Percentiles rank a stretch among this genome's conserved stretches.
These are phyloP conservation scores for Monosporozyma aerobia DNA, from an alignment of 805 yeast species.

Conservation along the genomic window DNA sequence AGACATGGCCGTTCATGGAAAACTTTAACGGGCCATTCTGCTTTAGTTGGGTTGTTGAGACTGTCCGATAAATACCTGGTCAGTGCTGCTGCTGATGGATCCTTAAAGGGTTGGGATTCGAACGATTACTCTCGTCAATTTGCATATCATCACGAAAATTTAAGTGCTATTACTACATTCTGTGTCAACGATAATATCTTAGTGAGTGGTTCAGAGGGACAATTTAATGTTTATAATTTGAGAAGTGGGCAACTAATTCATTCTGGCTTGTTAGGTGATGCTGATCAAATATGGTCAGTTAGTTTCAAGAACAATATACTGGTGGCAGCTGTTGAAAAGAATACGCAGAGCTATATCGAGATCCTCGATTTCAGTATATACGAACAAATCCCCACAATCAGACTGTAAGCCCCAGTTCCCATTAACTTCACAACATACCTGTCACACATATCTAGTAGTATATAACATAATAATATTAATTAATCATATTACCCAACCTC, in stretches of 20 bases:
- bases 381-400: conserved; percentile 4
- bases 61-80: conserved; percentile 69
- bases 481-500: neutral
- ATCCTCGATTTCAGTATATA: conserved; percentile 63
- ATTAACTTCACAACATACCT: neutral
- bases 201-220: conserved; percentile 82
- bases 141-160: conserved; percentile 65
- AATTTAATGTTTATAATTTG: conserved; percentile 82
- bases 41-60: conserved; percentile 79
- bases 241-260: conserved; percentile 66
- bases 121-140: conserved; percentile 55
- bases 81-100: conserved; percentile 93
- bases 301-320: conserved; percentile 75
- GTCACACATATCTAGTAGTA: neutral
- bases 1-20: conserved; percentile 34
- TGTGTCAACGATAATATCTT: conserved; percentile 78
- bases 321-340: conserved; percentile 82
- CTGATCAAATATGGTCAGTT: conserved; percentile 93
- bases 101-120: conserved; percentile 90
- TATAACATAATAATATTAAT: neutral
- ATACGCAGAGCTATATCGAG: conserved; percentile 66
- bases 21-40: conserved; percentile 78
- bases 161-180: conserved; percentile 87
- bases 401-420: neutral
- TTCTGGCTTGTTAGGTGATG: conserved; percentile 59